Conservation (phyloP, 495 filamentous ascomycete genomes). For the Oleoguttula mirabilis region DNA sequence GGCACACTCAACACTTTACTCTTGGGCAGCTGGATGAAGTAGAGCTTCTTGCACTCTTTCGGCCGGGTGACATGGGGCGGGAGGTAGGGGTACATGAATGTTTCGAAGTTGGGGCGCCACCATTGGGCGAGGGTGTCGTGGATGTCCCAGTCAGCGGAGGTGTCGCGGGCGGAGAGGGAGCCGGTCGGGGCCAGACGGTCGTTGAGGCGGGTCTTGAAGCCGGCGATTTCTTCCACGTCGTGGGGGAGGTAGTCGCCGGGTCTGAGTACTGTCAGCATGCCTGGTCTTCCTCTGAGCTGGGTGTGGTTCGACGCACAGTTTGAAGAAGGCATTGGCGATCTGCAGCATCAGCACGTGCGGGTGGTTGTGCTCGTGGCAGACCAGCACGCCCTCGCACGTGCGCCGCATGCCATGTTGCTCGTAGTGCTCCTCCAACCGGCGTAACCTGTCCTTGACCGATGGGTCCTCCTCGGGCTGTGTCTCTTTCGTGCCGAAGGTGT, state of each 20-base stretch:
- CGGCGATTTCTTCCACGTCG: conserved; percentile 80
- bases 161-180: conserved; percentile 55
- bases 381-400: conserved; percentile 89
- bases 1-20: conserved; percentile 94
- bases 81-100: conserved; percentile 98
- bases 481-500: conserved; percentile 97
- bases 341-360: conserved; percentile 97
- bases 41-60: conserved; percentile 99
- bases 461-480: conserved; percentile 96
- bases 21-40: conserved; percentile 85
- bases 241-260: conserved; percentile 91
- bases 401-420: conserved; percentile 84
- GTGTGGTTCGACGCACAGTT: conserved; percentile 46
- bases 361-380: conserved; percentile 98
- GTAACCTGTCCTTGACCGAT: conserved; percentile 80
- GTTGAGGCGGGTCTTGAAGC: conserved; percentile 85
- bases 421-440: conserved; percentile 91
- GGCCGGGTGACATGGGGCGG: conserved; percentile 89
- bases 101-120: conserved; percentile 98
- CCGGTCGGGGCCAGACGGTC: conserved; percentile 87
- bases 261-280: conserved; percentile 27
- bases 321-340: conserved; percentile 98
- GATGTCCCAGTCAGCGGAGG: conserved; percentile 86
- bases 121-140: conserved; percentile 91
- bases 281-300: background rate